Evolutionary conservation across 2,329 filamentous ascomycete species (phyloP), one percentile per base, ranked within the genome.

Genomic region (Lecanicillium sp.): DNA sequence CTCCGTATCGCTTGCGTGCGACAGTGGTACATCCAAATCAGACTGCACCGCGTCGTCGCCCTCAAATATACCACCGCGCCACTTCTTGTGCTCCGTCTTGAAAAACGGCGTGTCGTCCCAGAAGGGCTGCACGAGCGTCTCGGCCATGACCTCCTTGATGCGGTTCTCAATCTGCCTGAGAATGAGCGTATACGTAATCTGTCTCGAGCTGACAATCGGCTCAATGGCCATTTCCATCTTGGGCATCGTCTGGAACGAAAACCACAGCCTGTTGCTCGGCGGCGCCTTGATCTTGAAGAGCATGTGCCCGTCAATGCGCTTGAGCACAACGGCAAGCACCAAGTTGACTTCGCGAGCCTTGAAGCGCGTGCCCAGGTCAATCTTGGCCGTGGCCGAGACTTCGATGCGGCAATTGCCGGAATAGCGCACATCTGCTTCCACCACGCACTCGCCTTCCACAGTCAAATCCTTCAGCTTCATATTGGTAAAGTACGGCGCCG

Each of bases 71-170:
- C 92, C 92, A 10, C 90, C 92, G 49, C 92, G 76, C 71, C 87
- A 88, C 15, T 68, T 64, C 57, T 95, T 87, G 41, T 77, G 69
- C 40, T 81, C 72, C 0, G 88, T 97, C 50, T 84, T 79, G 55
- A 87, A 83, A 59, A 98, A 97, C 0, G 92, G 88, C 17, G 87
- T 74, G 56, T 98, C 92, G 48, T 98, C 92, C 90, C 92, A 98
- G 55, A 94, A 94, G 0, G 92, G 92, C 40, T 83, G 69, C 3
- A 98, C 92, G 15, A 97, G 60, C 2, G 88, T 95, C 62, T 98
- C 92, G 9, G 84, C 86, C 44, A 98, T 74, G 8, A 96, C 88
- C 60, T 96, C 89, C 53, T 94, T 85, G 57, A 98, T 96, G 36
- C 88, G 77, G 54, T 85, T 94, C 61, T 98, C 92, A 43, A 98